Base-by-base conservation (phyloP, 1,139 yeast genomes). In the Geotrichum cucujoidarum region DNA sequence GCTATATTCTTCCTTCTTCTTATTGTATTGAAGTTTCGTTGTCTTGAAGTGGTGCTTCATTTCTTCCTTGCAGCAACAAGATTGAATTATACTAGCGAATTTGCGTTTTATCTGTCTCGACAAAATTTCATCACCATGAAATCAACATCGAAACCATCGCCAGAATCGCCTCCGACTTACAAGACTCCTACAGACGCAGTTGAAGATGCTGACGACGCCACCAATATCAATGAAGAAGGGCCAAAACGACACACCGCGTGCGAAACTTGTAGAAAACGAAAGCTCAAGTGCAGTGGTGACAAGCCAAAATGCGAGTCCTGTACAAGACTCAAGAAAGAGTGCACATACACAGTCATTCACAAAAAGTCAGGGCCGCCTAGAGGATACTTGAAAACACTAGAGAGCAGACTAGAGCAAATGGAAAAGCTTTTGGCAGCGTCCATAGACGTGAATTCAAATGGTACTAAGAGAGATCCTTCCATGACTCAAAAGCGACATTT, bases 311-410 rank as follows among this genome's bases (percentile, higher is more conserved):
- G 69, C 51, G 51, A 59, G 14, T 57, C 64, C 17, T 65, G 69
- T 46, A 34, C 48, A 14, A 56, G 61, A 21, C 53, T 55, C 21
- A 53, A 56, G 30, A 59, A 56, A 34, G 54, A 47, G 3, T 65
- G 69, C 51, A 59, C 55, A 34, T 65, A 65, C 49, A 55, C 60
- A 45, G 60, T 57, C 29, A 43, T 53, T 8, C 57, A 60, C 14
- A 57, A 58, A 32, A 61, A 59, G 45, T 57, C 66, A 1, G 68
- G 68, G 1, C 68, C 68, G 4, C 59, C 59, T 37, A 56, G 63
- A 18, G 67, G 68, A n/a, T 62, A 65, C 44, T 60, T 63, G 18
- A 57, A 59, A 40, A 50, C 53, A 24, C 57, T 65, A 40, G 69
- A 64, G 49, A 51, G 53, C 30, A 54, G 66, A 10, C 48, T 65